Percentiles rank a stretch among this genome's conserved stretches.
phyloP scores from a whole-genome alignment of 2,329 filamentous ascomycete genomes.

The Arthrocladium fulminans region DNA sequence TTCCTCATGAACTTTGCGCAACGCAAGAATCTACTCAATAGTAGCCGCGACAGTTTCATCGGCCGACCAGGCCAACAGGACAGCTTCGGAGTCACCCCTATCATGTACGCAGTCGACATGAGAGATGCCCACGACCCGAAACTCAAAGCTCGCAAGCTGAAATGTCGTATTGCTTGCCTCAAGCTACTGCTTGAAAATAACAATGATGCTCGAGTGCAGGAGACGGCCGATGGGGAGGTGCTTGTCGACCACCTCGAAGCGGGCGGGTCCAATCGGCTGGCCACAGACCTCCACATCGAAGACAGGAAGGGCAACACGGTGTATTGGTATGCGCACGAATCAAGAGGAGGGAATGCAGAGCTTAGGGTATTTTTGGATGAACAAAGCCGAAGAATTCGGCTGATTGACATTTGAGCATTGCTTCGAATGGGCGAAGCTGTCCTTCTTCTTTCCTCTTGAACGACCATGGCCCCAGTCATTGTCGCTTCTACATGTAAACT shows the following conservation, averaged over 20 bases:
- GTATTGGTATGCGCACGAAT: conserved; percentile 7
- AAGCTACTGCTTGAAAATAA: neutral
- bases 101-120: conserved; percentile 19
- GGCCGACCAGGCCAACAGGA: conserved; percentile 12
- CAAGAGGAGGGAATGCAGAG: conserved; percentile 8
- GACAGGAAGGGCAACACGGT: conserved; percentile 20
- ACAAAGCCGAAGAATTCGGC: neutral
- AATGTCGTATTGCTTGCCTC: conserved; percentile 3
- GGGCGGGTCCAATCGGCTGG: neutral
- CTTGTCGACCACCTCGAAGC: conserved; percentile 16
- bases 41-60: neutral
- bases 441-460: too few species aligned
- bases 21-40: neutral
- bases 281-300: conserved; percentile 28
- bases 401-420: conserved; percentile 7
- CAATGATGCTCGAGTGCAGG: neutral
- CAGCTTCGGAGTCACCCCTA: conserved; percentile 16
- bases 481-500: too few species aligned
- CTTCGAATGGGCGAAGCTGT: too few species aligned
- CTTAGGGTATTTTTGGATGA: conserved; percentile 5
- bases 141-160: conserved; percentile 3
- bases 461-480: too few species aligned
- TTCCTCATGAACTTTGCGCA: conserved; percentile 11
- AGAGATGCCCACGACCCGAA: neutral
- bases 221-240: conserved; percentile 24